phyloP scores from a whole-genome alignment of 2,329 filamentous ascomycete genomes.

The Arthrobotrys entomopaga region DNA sequence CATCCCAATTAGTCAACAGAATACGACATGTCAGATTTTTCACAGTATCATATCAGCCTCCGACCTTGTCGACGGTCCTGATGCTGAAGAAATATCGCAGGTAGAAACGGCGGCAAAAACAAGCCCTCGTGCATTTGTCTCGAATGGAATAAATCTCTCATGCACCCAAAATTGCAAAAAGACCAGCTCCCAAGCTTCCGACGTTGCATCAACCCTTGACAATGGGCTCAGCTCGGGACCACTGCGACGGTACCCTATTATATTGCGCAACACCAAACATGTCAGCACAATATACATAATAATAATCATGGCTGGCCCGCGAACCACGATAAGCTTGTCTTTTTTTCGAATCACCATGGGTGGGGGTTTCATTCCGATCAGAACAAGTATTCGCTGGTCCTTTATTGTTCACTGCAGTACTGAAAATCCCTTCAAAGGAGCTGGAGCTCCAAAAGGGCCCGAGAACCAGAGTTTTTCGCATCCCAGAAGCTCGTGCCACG shows the following conservation, averaged over 20 bases:
- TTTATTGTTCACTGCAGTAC: constrained; percentile 15
- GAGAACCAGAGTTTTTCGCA: constrained; percentile 48
- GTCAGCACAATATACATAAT: no score
- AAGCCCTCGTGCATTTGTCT: constrained; percentile 34
- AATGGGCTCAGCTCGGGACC: constrained; percentile 31
- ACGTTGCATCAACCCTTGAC: not conserved
- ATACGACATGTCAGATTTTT: not conserved
- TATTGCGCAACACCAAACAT: constrained; percentile 10
- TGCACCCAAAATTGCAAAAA: constrained; percentile 1
- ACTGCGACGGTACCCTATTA: constrained; percentile 17
- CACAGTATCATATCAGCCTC: not conserved
- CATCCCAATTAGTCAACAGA: no score
- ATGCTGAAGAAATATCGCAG: not conserved
- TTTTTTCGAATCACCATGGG: constrained; percentile 23
- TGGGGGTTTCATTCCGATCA: constrained; percentile 54
- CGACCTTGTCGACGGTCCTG: not conserved
- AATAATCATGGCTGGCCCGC: no score
- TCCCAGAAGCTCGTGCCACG: constrained; percentile 43
- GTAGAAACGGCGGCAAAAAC: constrained; percentile 29
- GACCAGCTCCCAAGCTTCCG: not conserved
- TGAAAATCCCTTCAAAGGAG: constrained; percentile 1
- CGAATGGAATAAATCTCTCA: constrained; percentile 25
- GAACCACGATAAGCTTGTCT: constrained; percentile 2
- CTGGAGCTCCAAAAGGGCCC: constrained; percentile 25
- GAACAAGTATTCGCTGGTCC: constrained; percentile 34